Evolutionary conservation across 2,329 filamentous ascomycete genomes (phyloP).

Genomic region (Colletotrichum scovillei): DNA sequence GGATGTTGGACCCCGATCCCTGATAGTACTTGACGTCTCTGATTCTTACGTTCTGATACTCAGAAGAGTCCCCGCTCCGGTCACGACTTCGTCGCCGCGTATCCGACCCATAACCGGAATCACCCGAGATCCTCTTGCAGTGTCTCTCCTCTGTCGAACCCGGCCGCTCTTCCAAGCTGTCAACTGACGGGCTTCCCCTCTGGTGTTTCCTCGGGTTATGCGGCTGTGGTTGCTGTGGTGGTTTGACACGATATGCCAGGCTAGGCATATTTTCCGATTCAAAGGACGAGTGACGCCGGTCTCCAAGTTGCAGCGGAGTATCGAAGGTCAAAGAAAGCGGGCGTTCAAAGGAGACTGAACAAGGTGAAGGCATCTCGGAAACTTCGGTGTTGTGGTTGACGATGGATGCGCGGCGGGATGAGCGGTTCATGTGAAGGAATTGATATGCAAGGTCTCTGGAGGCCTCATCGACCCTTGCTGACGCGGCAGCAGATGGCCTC

Average conservation of each 20-base stretch:
- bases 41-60: not conserved
- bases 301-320: not conserved
- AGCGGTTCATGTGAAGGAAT: constrained; percentile 18
- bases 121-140: constrained; percentile 13
- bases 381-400: not conserved
- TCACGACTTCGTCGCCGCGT: not conserved
- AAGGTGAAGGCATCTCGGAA: not conserved
- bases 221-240: not conserved
- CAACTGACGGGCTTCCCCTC: constrained; percentile 6
- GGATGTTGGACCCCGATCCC: too few species aligned
- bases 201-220: constrained; percentile 8
- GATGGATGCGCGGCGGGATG: not conserved
- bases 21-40: not conserved
- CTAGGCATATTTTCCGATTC: not conserved
- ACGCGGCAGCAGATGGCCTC: not conserved
- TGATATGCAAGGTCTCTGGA: constrained; percentile 20
- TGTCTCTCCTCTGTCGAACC: not conserved
- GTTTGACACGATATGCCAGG: constrained; percentile 12
- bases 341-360: not conserved
- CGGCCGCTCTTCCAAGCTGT: not conserved
- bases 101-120: constrained; percentile 26
- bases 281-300: not conserved
- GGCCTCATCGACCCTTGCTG: constrained; percentile 1
- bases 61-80: not conserved
- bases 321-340: not conserved